Conservation (phyloP, 2,329 filamentous ascomycete genomes). For the Sarocladiaceae sp. region DNA sequence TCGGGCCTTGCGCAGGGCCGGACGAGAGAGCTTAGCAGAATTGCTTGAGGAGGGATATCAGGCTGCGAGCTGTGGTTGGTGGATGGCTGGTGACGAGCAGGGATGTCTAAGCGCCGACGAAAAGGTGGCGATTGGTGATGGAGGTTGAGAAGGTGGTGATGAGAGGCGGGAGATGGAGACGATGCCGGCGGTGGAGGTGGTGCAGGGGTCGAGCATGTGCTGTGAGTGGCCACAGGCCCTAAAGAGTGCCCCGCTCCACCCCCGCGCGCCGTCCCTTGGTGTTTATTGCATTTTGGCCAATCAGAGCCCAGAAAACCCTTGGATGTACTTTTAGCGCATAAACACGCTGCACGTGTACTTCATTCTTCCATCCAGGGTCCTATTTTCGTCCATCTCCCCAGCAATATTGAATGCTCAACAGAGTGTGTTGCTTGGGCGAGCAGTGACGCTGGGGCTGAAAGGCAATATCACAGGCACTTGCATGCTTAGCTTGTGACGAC, state of each 20-base stretch:
- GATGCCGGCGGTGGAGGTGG: conserved; percentile 1
- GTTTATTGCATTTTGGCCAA: conserved; percentile 2
- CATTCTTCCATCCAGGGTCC: background rate
- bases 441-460: background rate
- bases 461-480: conserved; percentile 3
- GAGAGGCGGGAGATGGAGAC: conserved; percentile 3
- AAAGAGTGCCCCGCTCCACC: background rate
- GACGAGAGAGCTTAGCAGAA: background rate
- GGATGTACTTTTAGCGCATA: background rate
- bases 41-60: background rate
- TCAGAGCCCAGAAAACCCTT: background rate
- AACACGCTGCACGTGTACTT: background rate
- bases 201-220: background rate
- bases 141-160: conserved; percentile 11
- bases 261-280: conserved; percentile 5
- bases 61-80: conserved; percentile 36
- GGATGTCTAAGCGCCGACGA: conserved; percentile 34
- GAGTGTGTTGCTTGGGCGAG: background rate
- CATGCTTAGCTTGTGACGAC: background rate
- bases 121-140: conserved; percentile 19
- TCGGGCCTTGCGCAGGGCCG: background rate
- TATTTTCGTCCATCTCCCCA: background rate
- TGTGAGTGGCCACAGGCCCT: conserved; percentile 11
- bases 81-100: conserved; percentile 23
- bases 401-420: background rate